These are phyloP conservation scores for Ganoderma sp. DNA, from an alignment of 1,284 basidiomycete species.

Conservation along the genomic window DNA sequence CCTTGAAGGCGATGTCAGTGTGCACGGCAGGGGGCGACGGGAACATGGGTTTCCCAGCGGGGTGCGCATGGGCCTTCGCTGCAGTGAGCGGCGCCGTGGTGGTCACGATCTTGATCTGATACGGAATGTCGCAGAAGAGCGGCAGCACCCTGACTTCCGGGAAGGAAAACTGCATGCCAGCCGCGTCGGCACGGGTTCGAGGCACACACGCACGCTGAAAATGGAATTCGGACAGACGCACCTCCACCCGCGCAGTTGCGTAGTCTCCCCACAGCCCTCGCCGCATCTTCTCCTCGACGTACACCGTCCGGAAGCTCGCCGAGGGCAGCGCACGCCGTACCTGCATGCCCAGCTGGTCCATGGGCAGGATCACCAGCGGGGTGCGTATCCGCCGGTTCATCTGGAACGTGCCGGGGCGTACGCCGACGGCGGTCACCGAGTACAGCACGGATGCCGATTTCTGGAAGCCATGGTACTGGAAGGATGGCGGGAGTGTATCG, in stretches of 20 bases:
- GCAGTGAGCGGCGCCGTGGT: constrained; percentile 18
- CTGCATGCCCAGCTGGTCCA: constrained; percentile 22
- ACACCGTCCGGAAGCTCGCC: constrained; percentile 15
- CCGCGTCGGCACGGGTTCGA: not conserved
- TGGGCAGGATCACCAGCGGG: constrained; percentile 33
- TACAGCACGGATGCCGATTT: constrained; percentile 27
- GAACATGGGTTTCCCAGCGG: constrained; percentile 22
- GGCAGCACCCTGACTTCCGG: constrained; percentile 22
- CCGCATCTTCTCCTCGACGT: constrained; percentile 27
- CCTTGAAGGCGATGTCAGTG: constrained; percentile 17
- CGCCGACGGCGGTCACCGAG: constrained; percentile 30
- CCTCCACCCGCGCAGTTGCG: constrained; percentile 27
- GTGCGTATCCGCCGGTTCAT: constrained; percentile 23
- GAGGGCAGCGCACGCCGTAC: constrained; percentile 5
- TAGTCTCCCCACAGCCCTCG: constrained; percentile 35
- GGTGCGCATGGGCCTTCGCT: constrained; percentile 16
- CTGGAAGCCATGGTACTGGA: constrained; percentile 18
- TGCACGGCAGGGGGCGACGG: constrained; percentile 18
- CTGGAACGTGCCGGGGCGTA: constrained; percentile 29
- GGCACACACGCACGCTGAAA: not conserved
- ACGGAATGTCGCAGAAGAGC: constrained; percentile 24
- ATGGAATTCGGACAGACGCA: constrained; percentile 10
- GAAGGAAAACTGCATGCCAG: constrained; percentile 23
- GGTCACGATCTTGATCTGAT: constrained; percentile 19
- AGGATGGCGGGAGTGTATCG: constrained; percentile 33